Evolutionary conservation across 225 moss, liverwort and hornwort genomes (phyloP), one percentile per base, ranked within the genome.

Genomic region (Bryum argenteum): DNA sequence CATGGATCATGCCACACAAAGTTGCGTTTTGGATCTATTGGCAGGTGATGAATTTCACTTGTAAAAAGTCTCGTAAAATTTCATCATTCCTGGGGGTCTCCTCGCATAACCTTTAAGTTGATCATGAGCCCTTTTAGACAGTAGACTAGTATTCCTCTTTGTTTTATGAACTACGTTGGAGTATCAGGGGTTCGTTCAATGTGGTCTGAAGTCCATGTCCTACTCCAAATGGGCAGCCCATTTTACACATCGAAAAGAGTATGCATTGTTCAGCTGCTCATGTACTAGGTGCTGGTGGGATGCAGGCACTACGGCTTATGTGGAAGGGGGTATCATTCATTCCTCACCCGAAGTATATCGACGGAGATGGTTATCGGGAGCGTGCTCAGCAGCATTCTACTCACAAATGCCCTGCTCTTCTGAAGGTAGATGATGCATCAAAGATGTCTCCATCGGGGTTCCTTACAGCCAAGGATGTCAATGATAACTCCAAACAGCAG

Each of bases 1-100:
- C 87, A 55, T 98, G 94, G 98, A 71, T 92, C 51, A 94, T 98
- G 94, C 94, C 92, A 10, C 94, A 98, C 54, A 89, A 91, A 84
- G 94, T 92, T 56, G 91, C 91, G 20, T 66, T 92, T 53, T 94
- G 88, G 88, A 98, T 98, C 60, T 91, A 94, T 39, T 94, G 94
- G 94, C 92, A 97, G 90, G 92, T 88, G 52, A 69, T 24, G 60
- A 66, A 65, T 58, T 62, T 20, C 41, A 41, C 39, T 13, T 40
- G 18, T 21, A n/a, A 12, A 3, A 22, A 45, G 58, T 23, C 39
- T 20, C n/a, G n/a, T n/a, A n/a, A n/a, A n/a, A n/a, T 45, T 21
- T 56, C n/a, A n/a, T n/a, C n/a, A n/a, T 52, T 53, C 16, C 68
- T 81, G 9, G 11, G 1, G 41, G 51, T 26, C 38, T 15, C 63